Conservation (phyloP, 2,329 filamentous ascomycete species). For the Xylaria sp. region DNA sequence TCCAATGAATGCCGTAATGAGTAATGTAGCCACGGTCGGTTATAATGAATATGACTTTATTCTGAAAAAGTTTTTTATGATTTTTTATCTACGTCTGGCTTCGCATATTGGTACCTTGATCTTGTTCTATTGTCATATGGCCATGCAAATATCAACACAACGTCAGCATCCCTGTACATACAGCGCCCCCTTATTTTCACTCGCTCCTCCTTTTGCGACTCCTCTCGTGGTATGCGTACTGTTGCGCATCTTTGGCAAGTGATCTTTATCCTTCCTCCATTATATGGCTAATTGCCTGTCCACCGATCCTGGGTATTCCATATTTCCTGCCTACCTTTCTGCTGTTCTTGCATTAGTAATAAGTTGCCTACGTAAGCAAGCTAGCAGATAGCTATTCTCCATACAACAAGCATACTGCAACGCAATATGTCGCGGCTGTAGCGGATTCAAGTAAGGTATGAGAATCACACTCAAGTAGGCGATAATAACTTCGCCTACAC, state of each 20-base stretch:
- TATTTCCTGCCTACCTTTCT: constrained; percentile 7
- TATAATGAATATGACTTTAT: constrained; percentile 6
- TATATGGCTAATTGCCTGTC: constrained; percentile 9
- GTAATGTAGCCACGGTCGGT: not conserved
- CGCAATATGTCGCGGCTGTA: not conserved
- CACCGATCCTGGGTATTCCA: constrained; percentile 11
- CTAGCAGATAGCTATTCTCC: not conserved
- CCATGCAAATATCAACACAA: not conserved
- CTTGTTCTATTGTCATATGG: constrained; percentile 11
- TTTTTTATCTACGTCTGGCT: not conserved
- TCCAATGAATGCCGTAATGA: constrained; percentile 3
- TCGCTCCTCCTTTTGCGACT: not conserved
- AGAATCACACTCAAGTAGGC: not conserved
- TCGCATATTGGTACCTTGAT: not conserved
- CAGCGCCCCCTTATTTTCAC: too few species aligned
- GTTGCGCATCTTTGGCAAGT: constrained; percentile 1
- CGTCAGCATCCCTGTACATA: not conserved
- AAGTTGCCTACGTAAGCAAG: not conserved
- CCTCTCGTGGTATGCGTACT: not conserved
- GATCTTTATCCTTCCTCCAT: not conserved
- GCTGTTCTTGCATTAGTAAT: not conserved
- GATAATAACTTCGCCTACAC: constrained; percentile 55
- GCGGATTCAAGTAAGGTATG: not conserved
- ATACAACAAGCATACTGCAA: not conserved
- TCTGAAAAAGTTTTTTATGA: not conserved